A percentile compares a stretch with the other conserved stretches of the same genome.
These are phyloP conservation scores for Mycena vitilis DNA, from an alignment of 768 basidiomycete genomes.

Conservation along the genomic window DNA sequence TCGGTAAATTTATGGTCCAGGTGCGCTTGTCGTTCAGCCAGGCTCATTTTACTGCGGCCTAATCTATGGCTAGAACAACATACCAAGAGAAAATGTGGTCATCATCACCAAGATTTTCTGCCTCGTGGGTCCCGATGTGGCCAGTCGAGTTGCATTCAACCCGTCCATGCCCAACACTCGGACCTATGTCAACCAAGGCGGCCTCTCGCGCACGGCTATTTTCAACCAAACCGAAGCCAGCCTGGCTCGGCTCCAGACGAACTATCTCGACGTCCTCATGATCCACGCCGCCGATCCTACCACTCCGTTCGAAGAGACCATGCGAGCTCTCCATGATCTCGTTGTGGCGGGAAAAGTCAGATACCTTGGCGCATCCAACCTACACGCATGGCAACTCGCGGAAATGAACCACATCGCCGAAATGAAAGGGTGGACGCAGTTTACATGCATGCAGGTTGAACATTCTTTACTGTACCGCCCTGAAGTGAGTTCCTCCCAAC, in stretches of 20 bases:
- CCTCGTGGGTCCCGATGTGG: slow-evolving; percentile 26
- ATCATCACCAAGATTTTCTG: slow-evolving; percentile 36
- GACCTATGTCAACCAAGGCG: slow-evolving; percentile 39
- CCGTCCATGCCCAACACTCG: slow-evolving; percentile 16
- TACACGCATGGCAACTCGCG: slow-evolving; percentile 59
- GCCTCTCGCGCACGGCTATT: slow-evolving; percentile 44
- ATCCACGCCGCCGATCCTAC: slow-evolving; percentile 53
- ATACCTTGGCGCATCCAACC: slow-evolving; percentile 59
- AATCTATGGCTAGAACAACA: too few species aligned
- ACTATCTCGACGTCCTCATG: slow-evolving; percentile 53
- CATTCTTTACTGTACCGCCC: slow-evolving; percentile 65
- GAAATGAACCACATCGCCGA: slow-evolving; percentile 57
- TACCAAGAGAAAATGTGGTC: slow-evolving; percentile 35
- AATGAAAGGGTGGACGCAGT: slow-evolving; percentile 60
- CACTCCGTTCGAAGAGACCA: slow-evolving; percentile 53
- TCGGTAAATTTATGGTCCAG: slow-evolving; percentile 55
- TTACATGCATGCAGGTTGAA: slow-evolving; percentile 66
- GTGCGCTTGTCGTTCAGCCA: slow-evolving; percentile 10
- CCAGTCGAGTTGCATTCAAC: not conserved
- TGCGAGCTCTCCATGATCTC: slow-evolving; percentile 59
- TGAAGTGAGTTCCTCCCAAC: slow-evolving; percentile 47
- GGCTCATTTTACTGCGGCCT: slow-evolving; percentile 9
- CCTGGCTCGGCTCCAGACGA: slow-evolving; percentile 42
- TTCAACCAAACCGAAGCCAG: slow-evolving; percentile 49
- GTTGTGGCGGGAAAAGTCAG: slow-evolving; percentile 51